These are phyloP conservation scores for Pterula multifida DNA, from an alignment of 1,284 basidiomycete genomes.

Conservation along the genomic window DNA sequence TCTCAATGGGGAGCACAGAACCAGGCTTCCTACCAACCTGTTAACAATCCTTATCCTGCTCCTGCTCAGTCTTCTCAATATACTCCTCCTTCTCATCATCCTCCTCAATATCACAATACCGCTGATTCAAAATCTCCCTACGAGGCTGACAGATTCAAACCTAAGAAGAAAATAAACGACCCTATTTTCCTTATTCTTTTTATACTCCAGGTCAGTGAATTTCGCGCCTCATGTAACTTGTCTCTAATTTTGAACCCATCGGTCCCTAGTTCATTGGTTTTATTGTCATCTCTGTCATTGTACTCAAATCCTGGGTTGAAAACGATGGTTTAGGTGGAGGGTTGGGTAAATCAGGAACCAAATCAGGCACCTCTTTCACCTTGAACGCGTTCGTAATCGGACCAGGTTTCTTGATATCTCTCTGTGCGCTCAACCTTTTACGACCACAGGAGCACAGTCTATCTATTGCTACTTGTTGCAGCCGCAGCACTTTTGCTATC, in stretches of 20 bases:
- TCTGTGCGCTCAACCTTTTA: background rate
- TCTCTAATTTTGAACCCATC: background rate
- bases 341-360: conserved; percentile 34
- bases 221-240: background rate
- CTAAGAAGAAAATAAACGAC: conserved; percentile 61
- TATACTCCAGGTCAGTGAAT: conserved; percentile 40
- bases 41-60: conserved; percentile 11
- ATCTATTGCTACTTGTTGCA: conserved; percentile 53
- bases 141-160: conserved; percentile 56
- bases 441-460: conserved; percentile 41
- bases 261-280: conserved; percentile 48
- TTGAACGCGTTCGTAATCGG: conserved; percentile 40
- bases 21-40: conserved; percentile 5
- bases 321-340: conserved; percentile 57
- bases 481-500: conserved; percentile 48
- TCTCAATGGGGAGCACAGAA: background rate
- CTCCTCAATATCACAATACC: conserved; percentile 15
- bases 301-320: conserved; percentile 50
- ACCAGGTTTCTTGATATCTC: background rate
- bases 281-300: conserved; percentile 53
- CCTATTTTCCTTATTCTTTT: conserved; percentile 62
- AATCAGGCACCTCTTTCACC: conserved; percentile 37
- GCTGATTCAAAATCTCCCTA: conserved; percentile 42
- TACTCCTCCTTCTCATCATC: conserved; percentile 12
- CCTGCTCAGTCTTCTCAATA: conserved; percentile 17